Evolutionary conservation across 495 filamentous ascomycete genomes (phyloP), one percentile per base, ranked within the genome.

Genomic region (Penicillium lagena): DNA sequence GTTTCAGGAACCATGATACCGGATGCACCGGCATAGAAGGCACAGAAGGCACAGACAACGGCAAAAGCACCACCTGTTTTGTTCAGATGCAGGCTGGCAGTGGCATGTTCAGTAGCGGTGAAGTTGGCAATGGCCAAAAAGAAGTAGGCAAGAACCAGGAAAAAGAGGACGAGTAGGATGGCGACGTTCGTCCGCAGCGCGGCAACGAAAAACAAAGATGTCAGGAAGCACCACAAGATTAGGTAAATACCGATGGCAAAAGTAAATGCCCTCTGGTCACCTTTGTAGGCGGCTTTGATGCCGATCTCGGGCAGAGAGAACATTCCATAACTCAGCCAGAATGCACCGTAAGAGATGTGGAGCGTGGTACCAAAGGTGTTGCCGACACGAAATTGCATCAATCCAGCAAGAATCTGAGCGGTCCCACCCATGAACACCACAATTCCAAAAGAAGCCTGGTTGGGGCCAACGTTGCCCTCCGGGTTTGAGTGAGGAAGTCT

Each of bases 221-320:
- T 56, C 35, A 45, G 13, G 31, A 52, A 49, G 35, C 45, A 45
- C 53, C 53, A 56, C 37, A 48, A 27, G 12, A 51, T 45, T 7
- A 56, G 37, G 8, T 47, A 48, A 29, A 48, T 51, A 1, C 53
- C 53, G 1, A 56, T 12, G 9, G 49, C 49, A 17, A 47, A 47
- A 2, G 34, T 17, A 11, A 43, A 52, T 2, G 49, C 49, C 15
- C 39, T 34, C 29, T 35, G 17, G 14, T 52, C 39, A 8, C 49
- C 49, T 0, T 35, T n/a, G 27, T 52, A 52, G 7, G 43, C 43
- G 7, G 42, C 49, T 14, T 47, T 22, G 27, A 52, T 43, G 8
- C 43, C 34, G 10, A 52, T 43, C 14, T 45, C 29, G 4, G 43
- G 49, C 7, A 52, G 37, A 22, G 47, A n/a, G 30, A 47, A 47